Evolutionary conservation across 2,329 filamentous ascomycete species (phyloP).

Genomic region (Lasiodiplodia sp.): DNA sequence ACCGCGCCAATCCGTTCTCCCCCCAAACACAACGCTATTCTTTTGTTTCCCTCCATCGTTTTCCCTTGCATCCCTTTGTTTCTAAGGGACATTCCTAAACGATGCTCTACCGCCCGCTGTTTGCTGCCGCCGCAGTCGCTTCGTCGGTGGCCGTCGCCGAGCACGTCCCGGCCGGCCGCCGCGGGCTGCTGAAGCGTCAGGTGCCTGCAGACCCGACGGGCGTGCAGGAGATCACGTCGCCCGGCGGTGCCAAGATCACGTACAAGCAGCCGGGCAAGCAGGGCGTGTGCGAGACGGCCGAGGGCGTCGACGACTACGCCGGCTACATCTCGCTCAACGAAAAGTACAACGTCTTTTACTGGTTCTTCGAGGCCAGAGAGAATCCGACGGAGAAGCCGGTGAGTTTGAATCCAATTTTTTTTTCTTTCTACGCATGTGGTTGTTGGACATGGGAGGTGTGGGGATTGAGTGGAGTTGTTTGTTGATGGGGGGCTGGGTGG

Average conservation of each 20-base stretch:
- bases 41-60: too few species aligned
- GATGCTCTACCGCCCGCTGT: too few species aligned
- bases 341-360: constrained; percentile 51
- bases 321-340: constrained; percentile 47
- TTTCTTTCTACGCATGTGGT: background rate
- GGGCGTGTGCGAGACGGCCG: constrained; percentile 47
- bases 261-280: constrained; percentile 28
- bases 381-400: constrained; percentile 42
- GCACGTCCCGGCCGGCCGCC: constrained; percentile 2
- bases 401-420: background rate
- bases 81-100: too few species aligned
- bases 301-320: constrained; percentile 47
- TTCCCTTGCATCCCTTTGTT: too few species aligned
- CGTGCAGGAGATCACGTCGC: constrained; percentile 45
- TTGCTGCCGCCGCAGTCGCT: background rate
- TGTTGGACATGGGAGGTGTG: background rate
- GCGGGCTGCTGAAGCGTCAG: constrained; percentile 20
- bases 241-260: constrained; percentile 34
- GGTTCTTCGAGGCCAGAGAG: constrained; percentile 58
- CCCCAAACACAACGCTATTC: too few species aligned
- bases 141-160: background rate
- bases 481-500: too few species aligned
- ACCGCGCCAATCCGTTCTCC: too few species aligned
- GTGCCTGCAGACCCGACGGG: constrained; percentile 19
- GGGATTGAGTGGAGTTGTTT: background rate